Conservation (phyloP, 352 stramenopile genomes). For the Phytophthora ramorum region DNA sequence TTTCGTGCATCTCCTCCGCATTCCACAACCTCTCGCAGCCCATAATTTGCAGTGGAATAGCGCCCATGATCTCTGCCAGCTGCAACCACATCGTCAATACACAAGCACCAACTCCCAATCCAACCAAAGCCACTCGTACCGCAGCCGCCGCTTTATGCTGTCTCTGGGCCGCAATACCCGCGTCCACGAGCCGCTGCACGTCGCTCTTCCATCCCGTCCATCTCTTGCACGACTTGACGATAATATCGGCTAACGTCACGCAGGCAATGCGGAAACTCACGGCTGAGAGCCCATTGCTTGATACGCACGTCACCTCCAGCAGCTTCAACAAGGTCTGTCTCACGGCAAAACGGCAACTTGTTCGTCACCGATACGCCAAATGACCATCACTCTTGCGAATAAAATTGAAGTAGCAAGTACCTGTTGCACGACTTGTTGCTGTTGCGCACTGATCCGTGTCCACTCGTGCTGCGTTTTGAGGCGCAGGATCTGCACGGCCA, state of each 20-base stretch:
- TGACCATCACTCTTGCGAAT: conserved; percentile 1
- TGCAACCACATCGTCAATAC: conserved; percentile 16
- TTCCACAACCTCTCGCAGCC: conserved; percentile 32
- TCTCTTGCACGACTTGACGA: conserved; percentile 51
- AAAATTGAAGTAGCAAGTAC: conserved; percentile 25
- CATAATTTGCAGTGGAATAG: conserved; percentile 60
- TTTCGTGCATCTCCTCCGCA: conserved; percentile 30
- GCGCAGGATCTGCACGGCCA: conserved; percentile 76
- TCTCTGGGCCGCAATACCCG: conserved; percentile 39
- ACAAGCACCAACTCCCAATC: background rate
- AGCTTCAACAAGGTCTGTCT: conserved; percentile 57
- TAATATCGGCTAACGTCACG: conserved; percentile 52
- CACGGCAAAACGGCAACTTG: conserved; percentile 11
- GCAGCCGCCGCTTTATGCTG: conserved; percentile 37
- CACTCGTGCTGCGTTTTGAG: conserved; percentile 70
- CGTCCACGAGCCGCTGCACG: conserved; percentile 55
- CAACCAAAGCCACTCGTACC: conserved; percentile 24
- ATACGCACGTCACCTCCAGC: conserved; percentile 41
- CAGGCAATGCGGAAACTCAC: conserved; percentile 58
- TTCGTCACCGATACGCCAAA: conserved; percentile 6
- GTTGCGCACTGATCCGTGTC: conserved; percentile 38
- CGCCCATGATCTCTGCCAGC: conserved; percentile 55
- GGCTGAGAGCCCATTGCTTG: conserved; percentile 20
- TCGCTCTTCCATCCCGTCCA: conserved; percentile 60
- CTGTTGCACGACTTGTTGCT: conserved; percentile 51